Evolutionary conservation across 2,329 filamentous ascomycete species (phyloP), one percentile per base, ranked within the genome.

Genomic region (Taxawa tesnikishii): DNA sequence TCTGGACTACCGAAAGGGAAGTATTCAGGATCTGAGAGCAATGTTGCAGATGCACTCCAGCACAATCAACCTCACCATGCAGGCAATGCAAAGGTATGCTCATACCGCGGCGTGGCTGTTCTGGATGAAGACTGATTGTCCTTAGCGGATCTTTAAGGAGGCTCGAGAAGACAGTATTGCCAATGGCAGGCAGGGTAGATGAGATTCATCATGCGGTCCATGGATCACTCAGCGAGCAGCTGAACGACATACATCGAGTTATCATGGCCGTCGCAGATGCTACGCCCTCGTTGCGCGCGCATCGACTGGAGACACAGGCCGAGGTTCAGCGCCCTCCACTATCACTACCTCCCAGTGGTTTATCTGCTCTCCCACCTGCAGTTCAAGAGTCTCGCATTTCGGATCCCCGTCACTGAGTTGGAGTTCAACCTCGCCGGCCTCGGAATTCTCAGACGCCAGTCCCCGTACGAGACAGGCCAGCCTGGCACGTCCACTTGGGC

Each of bases 1-100:
- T 54, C 36, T 65, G 62, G 62, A 65, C 61, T 3, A 52, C 55
- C 2, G 58, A 63, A 59, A 58, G 9, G 60, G 60, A 1, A 47
- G 49, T 30, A 54, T 66, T 14, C 44, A 51, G 8, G 46, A 54
- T 14, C 41, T 66, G 31, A 47, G 51, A 28, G 47, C 54, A 34
- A 47, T 62, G 40, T 43, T 65, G 6, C 52, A 57, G 16, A 56
- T 62, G 52, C 60, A 65, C 36, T 53, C 53, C 13, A 53, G 46
- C 37, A 56, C 56, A 9, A 56, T 62, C 30, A 48, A 48, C 6
- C 36, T 60, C 19, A 52, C 54, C 2, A 55, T 51, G 39, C 55
- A 62, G 37, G 59, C 59, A 11, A 24, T 64, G 26, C 57, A 62
- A 39, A 62, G 59, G 47, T 51, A 40, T 28, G 46, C 19, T 27